Conservation (phyloP, 805 yeast species). For the Metschnikowia borealis region DNA sequence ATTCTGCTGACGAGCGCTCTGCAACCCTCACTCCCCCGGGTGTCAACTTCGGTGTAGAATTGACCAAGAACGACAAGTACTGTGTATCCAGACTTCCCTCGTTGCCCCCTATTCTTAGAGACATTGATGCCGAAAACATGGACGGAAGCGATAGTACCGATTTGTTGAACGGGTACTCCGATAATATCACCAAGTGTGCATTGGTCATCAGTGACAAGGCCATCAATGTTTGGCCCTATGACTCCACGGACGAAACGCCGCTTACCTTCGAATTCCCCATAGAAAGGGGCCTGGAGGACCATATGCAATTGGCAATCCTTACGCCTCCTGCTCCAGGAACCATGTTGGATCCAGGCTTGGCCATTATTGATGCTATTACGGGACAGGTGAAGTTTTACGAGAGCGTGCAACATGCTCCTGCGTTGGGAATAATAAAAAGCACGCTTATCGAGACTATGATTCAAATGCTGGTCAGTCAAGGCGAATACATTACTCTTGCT, state of each 20-base stretch:
- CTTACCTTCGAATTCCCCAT: slow-evolving; percentile 51
- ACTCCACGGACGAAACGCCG: slow-evolving; percentile 58
- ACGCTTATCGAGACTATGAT: slow-evolving; percentile 40
- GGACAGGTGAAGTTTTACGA: slow-evolving; percentile 71
- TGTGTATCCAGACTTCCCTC: slow-evolving; percentile 56
- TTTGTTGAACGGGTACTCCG: slow-evolving; percentile 42
- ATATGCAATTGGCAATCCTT: slow-evolving; percentile 50
- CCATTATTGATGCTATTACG: slow-evolving; percentile 53
- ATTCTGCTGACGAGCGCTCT: neutral
- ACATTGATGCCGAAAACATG: neutral
- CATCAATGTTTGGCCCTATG: slow-evolving; percentile 66
- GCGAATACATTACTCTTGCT: slow-evolving; percentile 57
- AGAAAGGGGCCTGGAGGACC: slow-evolving; percentile 15
- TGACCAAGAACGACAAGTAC: slow-evolving; percentile 56
- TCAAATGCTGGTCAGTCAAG: slow-evolving; percentile 28
- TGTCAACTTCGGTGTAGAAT: slow-evolving; percentile 28
- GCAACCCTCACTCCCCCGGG: slow-evolving; percentile 1
- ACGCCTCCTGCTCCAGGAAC: slow-evolving; percentile 55
- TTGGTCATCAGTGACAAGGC: slow-evolving; percentile 46
- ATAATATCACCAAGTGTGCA: slow-evolving; percentile 46
- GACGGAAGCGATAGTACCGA: slow-evolving; percentile 16
- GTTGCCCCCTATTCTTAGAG: slow-evolving; percentile 40
- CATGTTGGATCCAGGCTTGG: slow-evolving; percentile 60
- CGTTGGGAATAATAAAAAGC: slow-evolving; percentile 52
- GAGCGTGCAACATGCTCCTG: slow-evolving; percentile 66